Evolutionary conservation across 2,329 filamentous ascomycete genomes (phyloP).

Genomic region (Drechmeria coniospora): DNA sequence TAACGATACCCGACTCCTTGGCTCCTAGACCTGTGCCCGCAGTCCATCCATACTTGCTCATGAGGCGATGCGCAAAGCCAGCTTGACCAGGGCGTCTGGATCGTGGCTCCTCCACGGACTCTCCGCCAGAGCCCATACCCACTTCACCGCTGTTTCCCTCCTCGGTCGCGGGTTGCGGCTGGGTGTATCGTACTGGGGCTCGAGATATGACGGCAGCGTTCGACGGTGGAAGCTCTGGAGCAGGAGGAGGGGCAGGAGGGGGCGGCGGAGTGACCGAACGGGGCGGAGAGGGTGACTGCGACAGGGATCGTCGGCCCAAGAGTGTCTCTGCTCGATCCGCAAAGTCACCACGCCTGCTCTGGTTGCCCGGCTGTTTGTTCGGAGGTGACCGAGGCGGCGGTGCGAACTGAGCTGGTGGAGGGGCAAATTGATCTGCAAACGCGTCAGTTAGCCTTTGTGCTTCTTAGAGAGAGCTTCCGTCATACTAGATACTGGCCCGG

Average conservation of each 20-base stretch:
- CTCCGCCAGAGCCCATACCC: constrained; percentile 24
- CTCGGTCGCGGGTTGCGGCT: constrained; percentile 6
- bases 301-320: constrained; percentile 15
- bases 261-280: constrained; percentile 11
- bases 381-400: constrained; percentile 37
- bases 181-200: constrained; percentile 58
- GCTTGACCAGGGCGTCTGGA: constrained; percentile 62
- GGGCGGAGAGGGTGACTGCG: background rate
- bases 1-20: constrained; percentile 65
- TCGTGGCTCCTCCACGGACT: constrained; percentile 26
- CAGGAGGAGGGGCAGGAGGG: constrained; percentile 11
- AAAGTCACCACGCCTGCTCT: constrained; percentile 56
- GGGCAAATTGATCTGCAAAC: constrained; percentile 40
- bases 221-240: constrained; percentile 15
- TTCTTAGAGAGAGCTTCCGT: too few relatives aligned
- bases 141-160: constrained; percentile 21
- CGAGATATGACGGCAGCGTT: constrained; percentile 53
- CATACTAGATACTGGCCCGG: too few relatives aligned
- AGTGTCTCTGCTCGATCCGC: constrained; percentile 45
- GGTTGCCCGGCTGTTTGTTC: constrained; percentile 35
- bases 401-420: constrained; percentile 40
- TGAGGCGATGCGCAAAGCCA: constrained; percentile 73
- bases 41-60: constrained; percentile 89
- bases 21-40: constrained; percentile 80
- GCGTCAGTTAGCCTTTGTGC: too few relatives aligned